Conservation (phyloP, 495 filamentous ascomycete species). For the Penicillium antarcticum region DNA sequence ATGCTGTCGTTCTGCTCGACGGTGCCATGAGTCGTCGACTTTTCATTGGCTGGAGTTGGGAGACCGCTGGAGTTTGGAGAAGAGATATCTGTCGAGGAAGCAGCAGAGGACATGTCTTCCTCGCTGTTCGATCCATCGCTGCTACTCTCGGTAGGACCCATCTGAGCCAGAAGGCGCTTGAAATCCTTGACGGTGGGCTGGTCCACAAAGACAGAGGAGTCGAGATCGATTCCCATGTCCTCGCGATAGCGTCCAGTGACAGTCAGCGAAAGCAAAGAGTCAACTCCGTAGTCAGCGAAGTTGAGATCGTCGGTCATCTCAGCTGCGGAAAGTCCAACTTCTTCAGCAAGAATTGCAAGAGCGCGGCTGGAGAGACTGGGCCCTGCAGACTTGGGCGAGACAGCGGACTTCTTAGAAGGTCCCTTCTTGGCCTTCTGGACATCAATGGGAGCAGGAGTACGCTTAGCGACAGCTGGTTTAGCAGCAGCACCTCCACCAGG, state of each 20-base stretch:
- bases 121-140: constrained; percentile 36
- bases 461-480: constrained; percentile 20
- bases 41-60: constrained; percentile 32
- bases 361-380: constrained; percentile 36
- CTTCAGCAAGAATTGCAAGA: constrained; percentile 62
- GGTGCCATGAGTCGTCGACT: constrained; percentile 17
- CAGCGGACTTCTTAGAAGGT: constrained; percentile 25
- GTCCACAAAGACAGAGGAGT: constrained; percentile 56
- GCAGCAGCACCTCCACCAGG: constrained; percentile 44
- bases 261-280: constrained; percentile 50
- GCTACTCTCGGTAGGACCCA: constrained; percentile 29
- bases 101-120: constrained; percentile 30
- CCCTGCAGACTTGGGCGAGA: constrained; percentile 25
- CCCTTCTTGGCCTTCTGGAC: constrained; percentile 37
- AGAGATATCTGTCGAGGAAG: constrained; percentile 30
- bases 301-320: constrained; percentile 54
- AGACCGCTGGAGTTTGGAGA: constrained; percentile 32
- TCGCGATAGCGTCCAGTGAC: constrained; percentile 47
- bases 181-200: constrained; percentile 57
- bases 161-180: constrained; percentile 52
- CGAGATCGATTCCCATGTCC: constrained; percentile 47
- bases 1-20: constrained; percentile 46
- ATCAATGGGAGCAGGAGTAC: constrained; percentile 30
- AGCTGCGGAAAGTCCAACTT: constrained; percentile 59
- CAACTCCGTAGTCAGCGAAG: constrained; percentile 52